A percentile compares a stretch with the other conserved stretches of the same genome.
Evolutionary conservation across 768 basidiomycete species (phyloP).

Genomic region (Lactarius pseudohatsudake): DNA sequence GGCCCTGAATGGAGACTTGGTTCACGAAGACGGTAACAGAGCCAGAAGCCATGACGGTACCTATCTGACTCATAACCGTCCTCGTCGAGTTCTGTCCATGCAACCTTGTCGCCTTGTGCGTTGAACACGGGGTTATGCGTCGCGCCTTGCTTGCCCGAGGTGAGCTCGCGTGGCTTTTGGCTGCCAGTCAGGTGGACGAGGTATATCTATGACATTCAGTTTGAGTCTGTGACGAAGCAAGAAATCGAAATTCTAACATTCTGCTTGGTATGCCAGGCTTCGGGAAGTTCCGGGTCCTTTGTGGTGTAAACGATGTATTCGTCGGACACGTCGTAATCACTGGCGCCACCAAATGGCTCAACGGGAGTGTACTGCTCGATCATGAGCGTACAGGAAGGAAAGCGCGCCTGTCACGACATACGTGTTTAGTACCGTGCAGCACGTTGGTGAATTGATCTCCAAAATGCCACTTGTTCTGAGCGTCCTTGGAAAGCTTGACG

Average conservation of each 20-base stretch:
- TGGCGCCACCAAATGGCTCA: slow-evolving; percentile 82
- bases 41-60: slow-evolving; percentile 35
- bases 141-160: slow-evolving; percentile 83
- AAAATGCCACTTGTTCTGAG: slow-evolving; percentile 54
- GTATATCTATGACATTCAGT: slow-evolving; percentile 53
- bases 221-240: background rate
- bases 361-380: slow-evolving; percentile 61
- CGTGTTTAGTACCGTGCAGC: slow-evolving; percentile 67
- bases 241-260: slow-evolving; percentile 48
- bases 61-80: slow-evolving; percentile 92
- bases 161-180: slow-evolving; percentile 61
- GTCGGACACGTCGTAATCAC: slow-evolving; percentile 75
- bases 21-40: background rate
- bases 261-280: slow-evolving; percentile 87
- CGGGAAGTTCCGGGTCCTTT: slow-evolving; percentile 75
- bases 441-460: slow-evolving; percentile 56
- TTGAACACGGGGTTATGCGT: slow-evolving; percentile 72
- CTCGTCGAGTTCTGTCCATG: slow-evolving; percentile 84
- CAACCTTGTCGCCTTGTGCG: slow-evolving; percentile 63
- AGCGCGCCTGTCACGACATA: slow-evolving; percentile 38
- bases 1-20: slow-evolving; percentile 42
- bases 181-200: slow-evolving; percentile 57
- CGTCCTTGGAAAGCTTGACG: slow-evolving; percentile 51
- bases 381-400: background rate
- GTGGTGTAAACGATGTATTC: slow-evolving; percentile 78